Base-by-base conservation (phyloP, 805 yeast species). In the Saccharomycopsis selenospora region DNA sequence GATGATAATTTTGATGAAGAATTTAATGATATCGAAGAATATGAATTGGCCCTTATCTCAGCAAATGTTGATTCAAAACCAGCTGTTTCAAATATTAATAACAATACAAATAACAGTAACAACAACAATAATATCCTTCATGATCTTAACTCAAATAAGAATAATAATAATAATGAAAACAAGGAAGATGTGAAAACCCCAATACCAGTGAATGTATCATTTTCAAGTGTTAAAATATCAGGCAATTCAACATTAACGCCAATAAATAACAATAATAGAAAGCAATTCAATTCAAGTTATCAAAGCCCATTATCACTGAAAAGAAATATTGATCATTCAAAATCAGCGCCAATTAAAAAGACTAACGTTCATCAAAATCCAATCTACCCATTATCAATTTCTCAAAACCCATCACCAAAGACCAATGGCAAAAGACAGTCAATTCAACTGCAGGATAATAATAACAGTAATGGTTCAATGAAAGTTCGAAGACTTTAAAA, bases 151-250 rank as follows among this genome's bases (percentile, higher is more conserved):
- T 56, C 56, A 3, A 56, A 53, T 40, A 59, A 57, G 22, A 11
- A 24, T 24, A 30, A 36, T 18, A 24, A 20, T 22, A 17, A 25
- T 14, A 13, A 17, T n/a, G 20, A 25, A 5, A 23, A n/a, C 41
- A 23, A 40, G 28, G 27, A 5, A 27, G 22, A 25, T 28, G 17
- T 36, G 28, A 14, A 30, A 29, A 46, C 20, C 7, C 18, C 11
- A 40, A 44, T 54, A 3, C 57, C 58, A 4, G 46, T 42, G 6
- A 43, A 25, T 3, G 66, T 68, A 17, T 61, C 73, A 1, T 82
- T 82, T 65, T 82, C 80, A 36, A 75, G 80, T 46, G 87, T 89
- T 1, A 76, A 76, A 55, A 76, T 75, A 7, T 89, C 89, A 0
- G 76, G 75, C 29, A 66, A 72, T 7, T 62, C 82, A 6, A 81